These are phyloP conservation scores for Solanum sejunctum DNA, from an alignment of 257 asterid species.

Conservation along the genomic window DNA sequence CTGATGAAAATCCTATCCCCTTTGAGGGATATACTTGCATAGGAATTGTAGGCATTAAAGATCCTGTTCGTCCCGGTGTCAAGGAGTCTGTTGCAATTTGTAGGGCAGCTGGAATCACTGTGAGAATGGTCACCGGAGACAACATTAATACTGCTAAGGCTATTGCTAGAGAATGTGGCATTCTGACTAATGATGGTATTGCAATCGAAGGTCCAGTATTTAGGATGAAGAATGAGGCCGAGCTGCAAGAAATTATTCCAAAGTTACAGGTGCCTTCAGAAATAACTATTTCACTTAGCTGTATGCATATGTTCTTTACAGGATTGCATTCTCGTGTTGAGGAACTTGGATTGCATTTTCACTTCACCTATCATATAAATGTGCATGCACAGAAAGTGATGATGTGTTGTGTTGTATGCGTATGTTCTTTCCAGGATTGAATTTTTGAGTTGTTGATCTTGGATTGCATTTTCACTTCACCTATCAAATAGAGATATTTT, in stretches of 20 bases:
- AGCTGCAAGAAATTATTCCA: constrained; percentile 62
- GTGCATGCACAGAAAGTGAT: neutral
- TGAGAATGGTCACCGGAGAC: constrained; percentile 91
- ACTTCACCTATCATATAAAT: neutral
- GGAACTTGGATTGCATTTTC: neutral
- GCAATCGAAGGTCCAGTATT: constrained; percentile 93
- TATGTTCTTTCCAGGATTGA: neutral
- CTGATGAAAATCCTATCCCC: constrained; percentile 36
- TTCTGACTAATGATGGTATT: constrained; percentile 61
- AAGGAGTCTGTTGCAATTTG: constrained; percentile 84
- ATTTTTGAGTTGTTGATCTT: neutral
- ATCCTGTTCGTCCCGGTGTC: constrained; percentile 88
- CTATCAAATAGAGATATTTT: neutral
- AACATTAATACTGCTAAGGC: constrained; percentile 89
- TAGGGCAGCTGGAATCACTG: constrained; percentile 69
- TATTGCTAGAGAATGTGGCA: constrained; percentile 90
- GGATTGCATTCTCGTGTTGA: neutral
- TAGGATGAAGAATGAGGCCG: constrained; percentile 51
- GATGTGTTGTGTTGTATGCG: neutral
- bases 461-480: neutral
- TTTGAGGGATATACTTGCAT: constrained; percentile 66
- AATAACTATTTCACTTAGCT: neutral
- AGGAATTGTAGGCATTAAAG: constrained; percentile 78
- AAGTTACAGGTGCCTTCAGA: constrained; percentile 51
- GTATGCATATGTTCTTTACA: neutral